These are phyloP conservation scores for Nothophytophthora sp. DNA, from an alignment of 352 stramenopile genomes.

Conservation along the genomic window DNA sequence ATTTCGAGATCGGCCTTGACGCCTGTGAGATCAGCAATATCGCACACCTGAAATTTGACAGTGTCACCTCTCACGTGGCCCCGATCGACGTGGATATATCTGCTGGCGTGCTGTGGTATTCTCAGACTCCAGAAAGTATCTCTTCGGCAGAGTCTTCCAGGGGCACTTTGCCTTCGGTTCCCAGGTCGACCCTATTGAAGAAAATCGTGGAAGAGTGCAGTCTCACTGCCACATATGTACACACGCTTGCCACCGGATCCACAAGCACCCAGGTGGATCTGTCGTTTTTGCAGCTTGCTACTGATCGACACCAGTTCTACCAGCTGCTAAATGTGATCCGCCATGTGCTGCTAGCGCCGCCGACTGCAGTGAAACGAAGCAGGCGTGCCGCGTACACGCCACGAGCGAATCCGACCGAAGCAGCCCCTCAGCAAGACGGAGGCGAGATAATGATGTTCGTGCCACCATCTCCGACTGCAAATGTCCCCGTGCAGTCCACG, in stretches of 20 bases:
- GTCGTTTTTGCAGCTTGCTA: constrained; percentile 71
- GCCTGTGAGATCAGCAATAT: constrained; percentile 43
- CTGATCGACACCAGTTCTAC: constrained; percentile 82
- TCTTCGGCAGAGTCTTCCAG: constrained; percentile 5
- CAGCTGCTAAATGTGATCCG: constrained; percentile 78
- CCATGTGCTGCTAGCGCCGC: constrained; percentile 74
- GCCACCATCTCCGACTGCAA: constrained; percentile 23
- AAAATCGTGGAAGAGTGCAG: constrained; percentile 82
- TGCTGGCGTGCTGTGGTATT: constrained; percentile 74
- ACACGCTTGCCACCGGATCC: constrained; percentile 37
- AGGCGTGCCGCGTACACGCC: constrained; percentile 23
- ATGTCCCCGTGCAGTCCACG: constrained; percentile 12
- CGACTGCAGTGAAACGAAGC: constrained; percentile 34
- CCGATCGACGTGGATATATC: constrained; percentile 79
- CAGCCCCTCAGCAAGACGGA: constrained; percentile 17
- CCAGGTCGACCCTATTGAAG: constrained; percentile 50
- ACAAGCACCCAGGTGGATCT: constrained; percentile 64
- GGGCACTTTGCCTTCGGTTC: constrained; percentile 2
- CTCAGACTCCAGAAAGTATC: constrained; percentile 13
- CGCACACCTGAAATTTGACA: constrained; percentile 61
- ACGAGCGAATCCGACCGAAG: constrained; percentile 9
- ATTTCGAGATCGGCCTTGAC: constrained; percentile 71
- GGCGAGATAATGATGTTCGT: constrained; percentile 31
- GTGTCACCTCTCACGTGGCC: constrained; percentile 69
- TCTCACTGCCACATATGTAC: constrained; percentile 58